phyloP scores from a whole-genome alignment of 306 rosid genomes.

The Neltuma alba region DNA sequence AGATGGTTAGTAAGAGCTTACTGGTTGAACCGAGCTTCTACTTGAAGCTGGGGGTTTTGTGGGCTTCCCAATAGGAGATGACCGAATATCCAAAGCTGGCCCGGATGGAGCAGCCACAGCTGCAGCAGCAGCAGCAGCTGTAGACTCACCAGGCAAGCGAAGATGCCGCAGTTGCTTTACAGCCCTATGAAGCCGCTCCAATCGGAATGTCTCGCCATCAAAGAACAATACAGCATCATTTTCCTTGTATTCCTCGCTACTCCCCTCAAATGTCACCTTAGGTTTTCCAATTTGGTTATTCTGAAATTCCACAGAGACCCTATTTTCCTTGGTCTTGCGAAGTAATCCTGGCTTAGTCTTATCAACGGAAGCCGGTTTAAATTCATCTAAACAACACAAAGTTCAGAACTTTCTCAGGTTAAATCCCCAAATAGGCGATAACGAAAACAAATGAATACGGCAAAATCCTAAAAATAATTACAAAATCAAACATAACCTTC shows the following conservation, averaged over 20 bases:
- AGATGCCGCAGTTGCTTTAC: conserved; percentile 86
- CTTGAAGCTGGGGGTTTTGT: conserved; percentile 47
- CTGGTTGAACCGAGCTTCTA: conserved; percentile 61
- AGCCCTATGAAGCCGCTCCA: conserved; percentile 79
- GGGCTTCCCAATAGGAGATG: conserved; percentile 70
- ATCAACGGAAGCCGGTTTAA: conserved; percentile 92
- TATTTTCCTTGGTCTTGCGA: conserved; percentile 80
- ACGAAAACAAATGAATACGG: neutral
- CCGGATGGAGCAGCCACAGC: conserved; percentile 45
- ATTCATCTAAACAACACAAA: conserved; percentile 65
- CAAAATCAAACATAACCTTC: conserved; percentile 19
- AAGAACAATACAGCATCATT: conserved; percentile 88
- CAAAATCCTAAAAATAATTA: neutral
- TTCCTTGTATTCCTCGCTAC: conserved; percentile 82
- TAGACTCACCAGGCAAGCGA: conserved; percentile 83
- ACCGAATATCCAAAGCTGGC: conserved; percentile 58
- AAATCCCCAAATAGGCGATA: conserved; percentile 2
- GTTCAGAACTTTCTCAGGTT: conserved; percentile 25
- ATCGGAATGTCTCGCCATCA: conserved; percentile 72
- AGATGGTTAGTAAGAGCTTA: conserved; percentile 39
- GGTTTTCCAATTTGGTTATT: conserved; percentile 91
- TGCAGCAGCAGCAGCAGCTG: conserved; percentile 36
- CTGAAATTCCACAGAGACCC: conserved; percentile 83
- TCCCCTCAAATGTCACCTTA: conserved; percentile 88
- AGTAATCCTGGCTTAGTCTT: conserved; percentile 73